A percentile compares a stretch with the other conserved stretches of the same genome.
phyloP scores from a whole-genome alignment of 2,329 filamentous ascomycete species.

The Xylariaceae sp. region DNA sequence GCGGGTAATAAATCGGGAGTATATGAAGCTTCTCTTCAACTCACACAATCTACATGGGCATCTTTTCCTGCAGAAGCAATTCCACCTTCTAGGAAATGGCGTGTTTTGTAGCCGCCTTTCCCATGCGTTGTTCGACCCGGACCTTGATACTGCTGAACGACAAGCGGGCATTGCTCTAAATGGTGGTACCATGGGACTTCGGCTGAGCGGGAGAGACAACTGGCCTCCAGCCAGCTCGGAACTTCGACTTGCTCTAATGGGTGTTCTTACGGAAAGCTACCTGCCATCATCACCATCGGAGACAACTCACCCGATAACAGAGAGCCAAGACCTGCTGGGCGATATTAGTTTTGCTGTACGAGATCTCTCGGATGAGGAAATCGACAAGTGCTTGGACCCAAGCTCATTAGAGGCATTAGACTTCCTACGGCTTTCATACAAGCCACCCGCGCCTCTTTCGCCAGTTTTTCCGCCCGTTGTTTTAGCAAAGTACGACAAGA shows the following conservation, averaged over 20 bases:
- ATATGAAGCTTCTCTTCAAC: constrained; percentile 74
- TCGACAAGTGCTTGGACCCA: constrained; percentile 80
- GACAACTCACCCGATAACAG: constrained; percentile 36
- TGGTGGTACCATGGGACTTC: constrained; percentile 77
- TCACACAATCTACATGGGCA: constrained; percentile 73
- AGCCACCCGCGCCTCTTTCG: constrained; percentile 70
- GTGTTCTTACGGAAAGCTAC: constrained; percentile 78
- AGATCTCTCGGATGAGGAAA: constrained; percentile 75
- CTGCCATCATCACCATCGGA: constrained; percentile 28
- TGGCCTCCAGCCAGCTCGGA: constrained; percentile 97
- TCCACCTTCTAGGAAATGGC: constrained; percentile 83
- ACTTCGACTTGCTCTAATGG: constrained; percentile 85
- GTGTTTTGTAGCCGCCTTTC: constrained; percentile 80
- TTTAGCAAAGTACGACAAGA: constrained; percentile 78
- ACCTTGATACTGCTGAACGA: constrained; percentile 78
- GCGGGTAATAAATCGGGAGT: constrained; percentile 74
- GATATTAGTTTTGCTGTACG: constrained; percentile 83
- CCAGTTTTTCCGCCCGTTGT: constrained; percentile 72
- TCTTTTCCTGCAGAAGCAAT: constrained; percentile 73
- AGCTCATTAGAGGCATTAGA: constrained; percentile 87
- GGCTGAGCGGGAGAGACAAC: constrained; percentile 75
- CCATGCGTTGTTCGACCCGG: constrained; percentile 81
- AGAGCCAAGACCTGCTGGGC: constrained; percentile 58
- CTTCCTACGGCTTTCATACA: constrained; percentile 86
- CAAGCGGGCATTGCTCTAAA: constrained; percentile 68